Percentiles rank a stretch among this genome's conserved stretches.
These are phyloP conservation scores for Sabuloglossum arenarium DNA, from an alignment of 495 filamentous ascomycete species.

Conservation along the genomic window DNA sequence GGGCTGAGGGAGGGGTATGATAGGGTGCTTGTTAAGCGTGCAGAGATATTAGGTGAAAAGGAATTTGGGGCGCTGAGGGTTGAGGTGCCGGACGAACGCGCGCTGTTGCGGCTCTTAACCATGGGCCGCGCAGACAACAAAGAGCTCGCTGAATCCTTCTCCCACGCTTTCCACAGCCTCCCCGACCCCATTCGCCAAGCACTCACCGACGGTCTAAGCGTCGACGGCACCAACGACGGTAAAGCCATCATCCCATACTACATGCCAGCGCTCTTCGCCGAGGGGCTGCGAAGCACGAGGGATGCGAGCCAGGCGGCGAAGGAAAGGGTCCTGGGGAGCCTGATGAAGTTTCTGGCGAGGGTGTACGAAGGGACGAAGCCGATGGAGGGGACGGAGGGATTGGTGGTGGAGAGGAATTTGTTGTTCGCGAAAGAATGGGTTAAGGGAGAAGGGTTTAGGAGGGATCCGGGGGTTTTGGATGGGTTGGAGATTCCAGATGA, in stretches of 20 bases:
- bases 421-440: too few species aligned
- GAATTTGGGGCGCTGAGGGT: constrained; percentile 15
- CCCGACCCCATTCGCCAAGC: not conserved
- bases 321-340: too few species aligned
- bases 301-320: not conserved
- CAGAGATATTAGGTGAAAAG: constrained; percentile 8
- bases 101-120: constrained; percentile 11
- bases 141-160: constrained; percentile 7
- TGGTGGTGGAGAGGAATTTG: too few species aligned
- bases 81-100: constrained; percentile 10
- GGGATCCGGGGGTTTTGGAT: too few species aligned
- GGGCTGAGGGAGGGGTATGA: constrained; percentile 18
- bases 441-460: too few species aligned
- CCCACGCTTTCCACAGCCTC: constrained; percentile 8
- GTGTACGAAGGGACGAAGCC: too few species aligned
- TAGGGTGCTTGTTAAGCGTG: constrained; percentile 14
- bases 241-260: constrained; percentile 13
- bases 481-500: too few species aligned
- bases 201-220: constrained; percentile 12
- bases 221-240: constrained; percentile 11
- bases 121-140: constrained; percentile 11
- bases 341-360: too few species aligned
- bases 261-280: constrained; percentile 10
- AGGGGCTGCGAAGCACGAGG: not conserved
- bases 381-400: too few species aligned